A percentile compares a stretch with the other conserved stretches of the same genome.
Evolutionary conservation across 305 asterid species (phyloP).

Genomic region (Withania somnifera): DNA sequence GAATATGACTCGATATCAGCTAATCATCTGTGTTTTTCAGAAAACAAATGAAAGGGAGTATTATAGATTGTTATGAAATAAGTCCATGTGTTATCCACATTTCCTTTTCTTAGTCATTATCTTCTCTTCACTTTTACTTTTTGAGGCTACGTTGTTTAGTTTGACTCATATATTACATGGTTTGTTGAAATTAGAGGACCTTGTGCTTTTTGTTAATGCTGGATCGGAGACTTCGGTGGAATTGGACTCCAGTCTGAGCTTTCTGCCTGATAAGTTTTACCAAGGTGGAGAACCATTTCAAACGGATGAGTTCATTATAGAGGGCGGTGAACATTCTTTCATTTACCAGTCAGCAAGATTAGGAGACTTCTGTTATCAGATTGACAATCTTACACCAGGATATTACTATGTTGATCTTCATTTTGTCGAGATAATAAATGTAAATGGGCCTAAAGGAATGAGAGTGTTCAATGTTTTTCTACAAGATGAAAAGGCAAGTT

Average conservation of each 20-base stretch:
- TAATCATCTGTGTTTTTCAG: background rate
- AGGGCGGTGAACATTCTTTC: constrained; percentile 62
- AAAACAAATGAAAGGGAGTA: background rate
- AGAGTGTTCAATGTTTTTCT: constrained; percentile 67
- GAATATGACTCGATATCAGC: background rate
- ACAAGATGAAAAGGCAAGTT: constrained; percentile 88
- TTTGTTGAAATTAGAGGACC: constrained; percentile 44
- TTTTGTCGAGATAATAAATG: constrained; percentile 80
- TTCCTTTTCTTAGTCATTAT: background rate
- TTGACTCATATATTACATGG: constrained; percentile 16
- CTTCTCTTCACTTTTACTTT: background rate
- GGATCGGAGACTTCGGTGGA: constrained; percentile 44
- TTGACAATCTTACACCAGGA: constrained; percentile 58
- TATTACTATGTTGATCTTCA: constrained; percentile 75
- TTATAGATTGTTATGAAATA: background rate
- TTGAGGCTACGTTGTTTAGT: background rate
- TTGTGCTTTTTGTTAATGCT: constrained; percentile 71
- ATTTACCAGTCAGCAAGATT: constrained; percentile 72
- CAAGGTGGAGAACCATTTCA: constrained; percentile 82
- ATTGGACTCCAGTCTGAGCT: constrained; percentile 36
- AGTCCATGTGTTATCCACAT: background rate
- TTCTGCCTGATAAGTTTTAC: constrained; percentile 50
- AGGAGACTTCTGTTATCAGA: constrained; percentile 61
- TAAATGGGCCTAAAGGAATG: constrained; percentile 86
- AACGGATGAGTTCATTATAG: constrained; percentile 59